phyloP scores from a whole-genome alignment of 805 yeast species.

The Ogataea paraovalis region DNA sequence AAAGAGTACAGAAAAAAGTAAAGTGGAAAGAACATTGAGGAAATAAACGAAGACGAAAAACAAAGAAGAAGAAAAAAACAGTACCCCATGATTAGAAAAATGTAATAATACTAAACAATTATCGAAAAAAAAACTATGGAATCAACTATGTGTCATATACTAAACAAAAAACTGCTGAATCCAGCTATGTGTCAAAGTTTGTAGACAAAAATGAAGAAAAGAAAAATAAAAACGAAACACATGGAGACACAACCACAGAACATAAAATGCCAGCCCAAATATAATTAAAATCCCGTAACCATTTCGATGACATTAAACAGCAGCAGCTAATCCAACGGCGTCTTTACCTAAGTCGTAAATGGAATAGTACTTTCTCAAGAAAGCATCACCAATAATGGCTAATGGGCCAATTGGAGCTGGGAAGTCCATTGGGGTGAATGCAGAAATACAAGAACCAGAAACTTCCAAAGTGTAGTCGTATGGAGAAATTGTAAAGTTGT shows the following conservation, averaged over 20 bases:
- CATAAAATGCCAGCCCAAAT: background rate
- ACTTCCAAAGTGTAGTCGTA: conserved; percentile 93
- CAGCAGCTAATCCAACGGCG: conserved; percentile 91
- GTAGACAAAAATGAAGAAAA: background rate
- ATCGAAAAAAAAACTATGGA: no score
- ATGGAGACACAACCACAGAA: background rate
- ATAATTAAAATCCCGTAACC: background rate
- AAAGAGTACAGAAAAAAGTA: background rate
- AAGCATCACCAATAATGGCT: conserved; percentile 96
- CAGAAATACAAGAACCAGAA: conserved; percentile 93
- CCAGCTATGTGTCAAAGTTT: background rate
- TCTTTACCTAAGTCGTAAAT: conserved; percentile 85
- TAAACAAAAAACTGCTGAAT: no score
- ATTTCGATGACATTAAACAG: conserved; percentile 38
- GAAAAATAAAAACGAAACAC: conserved; percentile 4
- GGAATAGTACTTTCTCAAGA: conserved; percentile 92
- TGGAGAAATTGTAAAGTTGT: conserved; percentile 86
- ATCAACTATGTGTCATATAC: no score
- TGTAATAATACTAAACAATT: background rate
- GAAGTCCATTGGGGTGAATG: conserved; percentile 95
- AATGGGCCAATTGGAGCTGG: conserved; percentile 96
- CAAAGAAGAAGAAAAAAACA: conserved; percentile 1
- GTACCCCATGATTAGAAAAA: background rate
- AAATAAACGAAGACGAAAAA: background rate
- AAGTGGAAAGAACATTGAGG: background rate